These are phyloP conservation scores for Teunomyces funiuensis DNA, from an alignment of 805 yeast genomes.

Conservation along the genomic window DNA sequence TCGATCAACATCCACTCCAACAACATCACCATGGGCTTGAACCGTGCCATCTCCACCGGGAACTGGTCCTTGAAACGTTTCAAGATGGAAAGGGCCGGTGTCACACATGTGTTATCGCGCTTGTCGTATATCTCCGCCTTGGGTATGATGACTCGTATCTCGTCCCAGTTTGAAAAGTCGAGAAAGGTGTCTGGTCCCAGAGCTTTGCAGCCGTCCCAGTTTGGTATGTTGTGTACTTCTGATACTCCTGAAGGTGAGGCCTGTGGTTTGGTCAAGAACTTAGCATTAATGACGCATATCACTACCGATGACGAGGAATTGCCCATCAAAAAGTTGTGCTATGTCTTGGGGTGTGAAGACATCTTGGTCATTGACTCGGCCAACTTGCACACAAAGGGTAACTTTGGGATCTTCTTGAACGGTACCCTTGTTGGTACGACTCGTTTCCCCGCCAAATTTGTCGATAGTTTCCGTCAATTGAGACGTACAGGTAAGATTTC, in stretches of 20 bases:
- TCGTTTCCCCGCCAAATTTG: slow-evolving; percentile 81
- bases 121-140: slow-evolving; percentile 90
- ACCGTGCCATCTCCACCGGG: slow-evolving; percentile 97
- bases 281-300: slow-evolving; percentile 97
- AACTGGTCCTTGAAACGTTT: slow-evolving; percentile 98
- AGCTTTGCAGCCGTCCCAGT: slow-evolving; percentile 98
- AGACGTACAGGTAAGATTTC: slow-evolving; percentile 86
- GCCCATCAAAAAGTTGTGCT: slow-evolving; percentile 78
- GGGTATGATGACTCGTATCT: slow-evolving; percentile 99
- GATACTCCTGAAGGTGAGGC: slow-evolving; percentile 99
- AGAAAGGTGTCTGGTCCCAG: slow-evolving; percentile 98
- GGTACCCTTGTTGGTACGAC: slow-evolving; percentile 95
- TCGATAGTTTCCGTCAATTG: slow-evolving; percentile 69
- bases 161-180: slow-evolving; percentile 98
- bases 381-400: slow-evolving; percentile 71
- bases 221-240: slow-evolving; percentile 97
- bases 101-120: slow-evolving; percentile 91
- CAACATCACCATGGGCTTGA: slow-evolving; percentile 90
- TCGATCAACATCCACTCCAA: slow-evolving; percentile 89
- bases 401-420: slow-evolving; percentile 83
- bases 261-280: slow-evolving; percentile 95
- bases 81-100: slow-evolving; percentile 99
- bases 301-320: slow-evolving; percentile 97
- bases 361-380: slow-evolving; percentile 79
- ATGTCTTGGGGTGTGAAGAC: slow-evolving; percentile 84